Base-by-base conservation (phyloP, 2,329 filamentous ascomycete species). In the Aureobasidium sp. region DNA sequence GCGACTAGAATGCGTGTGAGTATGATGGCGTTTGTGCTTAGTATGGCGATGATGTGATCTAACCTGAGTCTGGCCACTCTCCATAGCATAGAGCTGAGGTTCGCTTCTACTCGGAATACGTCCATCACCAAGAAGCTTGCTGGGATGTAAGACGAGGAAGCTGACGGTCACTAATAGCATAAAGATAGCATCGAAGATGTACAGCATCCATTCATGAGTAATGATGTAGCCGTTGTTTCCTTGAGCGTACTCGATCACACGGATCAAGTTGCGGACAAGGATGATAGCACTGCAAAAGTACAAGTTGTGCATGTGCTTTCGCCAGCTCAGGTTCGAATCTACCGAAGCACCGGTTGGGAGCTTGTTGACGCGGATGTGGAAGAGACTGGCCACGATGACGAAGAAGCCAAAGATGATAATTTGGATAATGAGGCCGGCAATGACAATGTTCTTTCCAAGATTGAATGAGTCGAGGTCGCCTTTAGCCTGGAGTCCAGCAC, bases 321-420 rank as follows among this genome's bases (percentile, higher is more conserved):
- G 67, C 76, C 73, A 77, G 0, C 71, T 64, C 6, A 74, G 61
- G 24, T 69, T 61, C 17, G 74, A 69, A 4, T 71, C 59, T 13
- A 53, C 60, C 8, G 46, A 55, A 10, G 29, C 36, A 51, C 46
- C 44, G 2, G 68, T 71, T 3, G 71, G 70, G 13, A 63, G 51
- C 29, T 56, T 51, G 27, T 59, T 46, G 29, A 73, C 53, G 4
- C 71, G 65, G 5, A 64, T 41, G 56, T 74, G 67, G 65, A 72
- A 74, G 57, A 73, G 50, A 1, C 64, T 63, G 5, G 67, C 69
- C 17, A 67, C 63, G 34, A 72, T 24, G 63, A 78, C 74, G 72
- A 83, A 83, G 61, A 81, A 74, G 13, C 75, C 71, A 68, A 83
- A 83, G 66, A 80, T 79, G 61, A 75, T 55, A 62, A 83, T 72